Percentiles rank a stretch among this genome's conserved stretches.
phyloP scores from a whole-genome alignment of 208 protist genomes.

The Crithidia bombi region DNA sequence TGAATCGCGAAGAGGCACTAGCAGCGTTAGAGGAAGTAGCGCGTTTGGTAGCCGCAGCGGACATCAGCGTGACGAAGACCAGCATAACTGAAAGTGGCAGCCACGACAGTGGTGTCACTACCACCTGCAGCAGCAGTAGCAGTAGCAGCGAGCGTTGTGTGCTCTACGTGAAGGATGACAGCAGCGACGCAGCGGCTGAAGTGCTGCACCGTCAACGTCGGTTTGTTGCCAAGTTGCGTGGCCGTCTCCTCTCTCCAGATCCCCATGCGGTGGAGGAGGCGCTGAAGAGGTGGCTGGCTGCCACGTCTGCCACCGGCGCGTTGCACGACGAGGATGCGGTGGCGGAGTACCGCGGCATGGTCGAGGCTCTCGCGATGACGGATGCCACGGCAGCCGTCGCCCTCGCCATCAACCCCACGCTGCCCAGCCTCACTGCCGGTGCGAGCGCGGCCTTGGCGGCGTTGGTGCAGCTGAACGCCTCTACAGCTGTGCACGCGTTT shows the following conservation, averaged over 20 bases:
- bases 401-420: slow-evolving; percentile 51
- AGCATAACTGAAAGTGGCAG: too few relatives aligned
- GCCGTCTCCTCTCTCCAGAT: slow-evolving; percentile 44
- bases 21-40: slow-evolving; percentile 30
- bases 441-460: slow-evolving; percentile 45
- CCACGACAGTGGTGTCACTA: not conserved
- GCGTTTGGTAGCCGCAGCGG: not conserved
- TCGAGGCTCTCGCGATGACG: slow-evolving; percentile 49
- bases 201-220: slow-evolving; percentile 46
- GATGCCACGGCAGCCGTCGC: slow-evolving; percentile 53
- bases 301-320: not conserved
- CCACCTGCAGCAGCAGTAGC: not conserved
- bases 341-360: slow-evolving; percentile 53
- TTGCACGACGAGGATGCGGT: slow-evolving; percentile 20
- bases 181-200: slow-evolving; percentile 27
- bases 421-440: slow-evolving; percentile 48
- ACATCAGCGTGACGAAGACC: not conserved
- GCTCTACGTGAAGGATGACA: slow-evolving; percentile 54
- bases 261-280: slow-evolving; percentile 20
- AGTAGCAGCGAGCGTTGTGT: not conserved
- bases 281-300: slow-evolving; percentile 17
- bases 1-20: slow-evolving; percentile 37
- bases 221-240: slow-evolving; percentile 53
- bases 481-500: slow-evolving; percentile 52
- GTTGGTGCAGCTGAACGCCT: slow-evolving; percentile 54